Conservation (phyloP, 1,284 basidiomycete species). For the Grifola frondosa region DNA sequence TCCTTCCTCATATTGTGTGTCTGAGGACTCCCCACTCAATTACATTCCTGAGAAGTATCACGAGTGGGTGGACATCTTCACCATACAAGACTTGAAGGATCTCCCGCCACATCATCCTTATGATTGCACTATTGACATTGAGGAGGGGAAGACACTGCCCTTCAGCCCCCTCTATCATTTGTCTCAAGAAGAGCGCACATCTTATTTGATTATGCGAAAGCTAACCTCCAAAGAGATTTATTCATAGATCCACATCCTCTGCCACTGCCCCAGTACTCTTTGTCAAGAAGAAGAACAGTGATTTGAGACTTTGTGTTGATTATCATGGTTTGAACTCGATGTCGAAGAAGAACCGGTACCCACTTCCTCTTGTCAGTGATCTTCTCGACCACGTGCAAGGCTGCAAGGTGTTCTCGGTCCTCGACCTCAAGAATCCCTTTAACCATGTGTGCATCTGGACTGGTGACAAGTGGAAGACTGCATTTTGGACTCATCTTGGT, state of each 20-base stretch:
- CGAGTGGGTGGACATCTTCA: constrained; percentile 15
- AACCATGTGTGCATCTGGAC: constrained; percentile 6
- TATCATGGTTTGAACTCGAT: constrained; percentile 41
- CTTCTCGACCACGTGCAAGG: constrained; percentile 4
- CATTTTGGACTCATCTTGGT: constrained; percentile 6
- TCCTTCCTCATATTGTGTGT: neutral
- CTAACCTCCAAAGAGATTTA: constrained; percentile 37
- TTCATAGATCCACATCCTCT: constrained; percentile 35
- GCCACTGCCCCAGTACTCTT: constrained; percentile 43
- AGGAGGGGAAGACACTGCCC: constrained; percentile 11
- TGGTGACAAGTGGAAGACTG: constrained; percentile 12
- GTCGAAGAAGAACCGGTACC: constrained; percentile 11
- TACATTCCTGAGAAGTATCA: constrained; percentile 13
- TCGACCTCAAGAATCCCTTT: constrained; percentile 7
- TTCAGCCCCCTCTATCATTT: constrained; percentile 25
- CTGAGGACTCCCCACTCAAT: constrained; percentile 3
- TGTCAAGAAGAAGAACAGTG: constrained; percentile 44
- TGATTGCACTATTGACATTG: constrained; percentile 14
- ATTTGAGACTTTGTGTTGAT: constrained; percentile 39
- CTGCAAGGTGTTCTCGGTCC: constrained; percentile 2
- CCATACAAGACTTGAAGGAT: constrained; percentile 5
- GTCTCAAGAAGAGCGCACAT: constrained; percentile 22
- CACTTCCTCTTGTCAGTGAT: constrained; percentile 6
- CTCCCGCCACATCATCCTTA: constrained; percentile 14
- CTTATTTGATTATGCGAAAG: constrained; percentile 34